phyloP scores from a whole-genome alignment of 306 rosid genomes.

The Oxytropis ochrocephala region DNA sequence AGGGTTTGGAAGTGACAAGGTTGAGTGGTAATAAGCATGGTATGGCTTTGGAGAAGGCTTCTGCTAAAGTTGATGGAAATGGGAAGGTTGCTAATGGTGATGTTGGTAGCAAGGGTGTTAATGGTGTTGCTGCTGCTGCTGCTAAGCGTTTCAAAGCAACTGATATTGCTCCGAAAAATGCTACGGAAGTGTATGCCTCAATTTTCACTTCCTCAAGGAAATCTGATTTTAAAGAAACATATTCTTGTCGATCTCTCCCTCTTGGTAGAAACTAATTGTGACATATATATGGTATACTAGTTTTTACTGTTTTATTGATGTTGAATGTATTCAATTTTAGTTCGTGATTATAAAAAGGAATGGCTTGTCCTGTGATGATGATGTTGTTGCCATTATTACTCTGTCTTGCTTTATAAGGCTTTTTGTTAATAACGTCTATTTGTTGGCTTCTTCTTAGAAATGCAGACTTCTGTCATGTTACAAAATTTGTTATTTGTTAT shows the following conservation, averaged over 20 bases:
- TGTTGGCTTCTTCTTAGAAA: background rate
- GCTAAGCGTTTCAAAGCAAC: slow-evolving; percentile 75
- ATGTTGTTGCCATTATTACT: background rate
- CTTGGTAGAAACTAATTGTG: slow-evolving; percentile 78
- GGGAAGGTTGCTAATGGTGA: slow-evolving; percentile 42
- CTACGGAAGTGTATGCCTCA: slow-evolving; percentile 81
- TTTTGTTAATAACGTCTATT: background rate
- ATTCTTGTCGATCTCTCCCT: slow-evolving; percentile 72
- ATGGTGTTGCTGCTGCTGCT: slow-evolving; percentile 26
- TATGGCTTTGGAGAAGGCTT: slow-evolving; percentile 50
- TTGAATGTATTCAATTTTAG: slow-evolving; percentile 4
- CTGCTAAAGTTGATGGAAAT: slow-evolving; percentile 38
- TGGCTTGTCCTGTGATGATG: slow-evolving; percentile 7
- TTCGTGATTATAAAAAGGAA: background rate
- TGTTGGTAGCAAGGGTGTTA: slow-evolving; percentile 31
- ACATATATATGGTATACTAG: background rate
- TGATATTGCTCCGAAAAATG: slow-evolving; percentile 63
- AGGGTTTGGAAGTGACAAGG: slow-evolving; percentile 35
- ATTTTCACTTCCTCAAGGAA: slow-evolving; percentile 80
- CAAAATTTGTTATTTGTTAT: background rate
- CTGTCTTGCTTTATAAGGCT: background rate
- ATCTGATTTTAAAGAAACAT: slow-evolving; percentile 74
- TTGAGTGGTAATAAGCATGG: slow-evolving; percentile 73
- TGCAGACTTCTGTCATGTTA: background rate
- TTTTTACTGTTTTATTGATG: background rate